Conservation (phyloP, 78 protist genomes). For the Chrysochromulina tobinii region DNA sequence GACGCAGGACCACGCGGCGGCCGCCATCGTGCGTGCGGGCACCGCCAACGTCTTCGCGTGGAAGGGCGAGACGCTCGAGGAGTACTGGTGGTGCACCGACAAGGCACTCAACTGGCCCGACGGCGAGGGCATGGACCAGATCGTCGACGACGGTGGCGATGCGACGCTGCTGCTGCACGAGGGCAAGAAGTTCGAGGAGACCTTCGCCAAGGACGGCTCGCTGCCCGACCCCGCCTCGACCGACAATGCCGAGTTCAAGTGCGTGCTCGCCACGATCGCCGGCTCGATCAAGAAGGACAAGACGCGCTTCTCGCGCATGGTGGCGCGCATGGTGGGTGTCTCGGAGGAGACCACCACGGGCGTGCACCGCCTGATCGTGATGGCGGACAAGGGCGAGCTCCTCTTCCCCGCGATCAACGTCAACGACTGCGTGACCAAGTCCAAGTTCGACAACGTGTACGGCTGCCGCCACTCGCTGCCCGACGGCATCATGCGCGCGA, state of each 20-base stretch:
- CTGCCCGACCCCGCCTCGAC: conserved; percentile 57
- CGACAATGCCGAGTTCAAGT: conserved; percentile 57
- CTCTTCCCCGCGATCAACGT: conserved; percentile 99
- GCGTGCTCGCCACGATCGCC: conserved; percentile 41
- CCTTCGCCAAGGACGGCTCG: conserved; percentile 14
- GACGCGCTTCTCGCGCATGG: conserved; percentile 56
- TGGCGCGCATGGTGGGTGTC: conserved; percentile 87
- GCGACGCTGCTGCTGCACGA: conserved; percentile 95
- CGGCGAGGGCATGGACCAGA: conserved; percentile 83
- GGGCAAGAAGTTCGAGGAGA: conserved; percentile 74
- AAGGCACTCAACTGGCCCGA: conserved; percentile 88
- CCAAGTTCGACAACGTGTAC: conserved; percentile 99
- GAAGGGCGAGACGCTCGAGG: conserved; percentile 99
- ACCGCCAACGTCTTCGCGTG: conserved; percentile 85
- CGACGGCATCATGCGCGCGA: conserved; percentile 98
- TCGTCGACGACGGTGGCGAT: conserved; percentile 99
- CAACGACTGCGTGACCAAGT: conserved; percentile 98
- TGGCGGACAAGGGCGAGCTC: conserved; percentile 84
- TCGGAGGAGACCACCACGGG: conserved; percentile 99
- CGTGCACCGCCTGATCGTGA: conserved; percentile 94
- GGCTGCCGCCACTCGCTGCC: conserved; percentile 96
- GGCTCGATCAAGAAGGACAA: conserved; percentile 62
- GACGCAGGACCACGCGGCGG: conserved; percentile 99
- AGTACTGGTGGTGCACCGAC: conserved; percentile 95
- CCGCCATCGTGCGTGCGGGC: conserved; percentile 86